A percentile compares a stretch with the other conserved stretches of the same genome.
phyloP scores from a whole-genome alignment of 2,329 filamentous ascomycete genomes.

The Paracamarosporium sp. region DNA sequence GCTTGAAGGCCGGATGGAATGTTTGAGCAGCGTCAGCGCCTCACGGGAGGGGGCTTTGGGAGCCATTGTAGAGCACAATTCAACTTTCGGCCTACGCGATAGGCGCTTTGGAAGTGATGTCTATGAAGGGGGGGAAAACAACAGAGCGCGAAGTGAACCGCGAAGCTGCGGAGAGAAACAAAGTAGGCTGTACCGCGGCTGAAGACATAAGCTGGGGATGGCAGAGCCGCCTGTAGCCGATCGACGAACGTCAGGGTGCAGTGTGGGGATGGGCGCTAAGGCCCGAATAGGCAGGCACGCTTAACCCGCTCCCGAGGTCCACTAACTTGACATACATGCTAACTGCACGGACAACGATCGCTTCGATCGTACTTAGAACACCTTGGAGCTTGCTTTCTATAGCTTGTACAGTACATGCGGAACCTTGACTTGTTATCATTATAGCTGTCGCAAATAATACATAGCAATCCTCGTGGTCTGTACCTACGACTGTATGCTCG shows the following conservation, averaged over 20 bases:
- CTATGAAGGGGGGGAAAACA: neutral
- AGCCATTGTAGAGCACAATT: constrained; percentile 29
- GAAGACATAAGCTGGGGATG: constrained; percentile 22
- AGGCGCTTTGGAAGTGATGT: neutral
- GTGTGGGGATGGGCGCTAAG: constrained; percentile 18
- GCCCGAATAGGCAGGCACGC: constrained; percentile 18
- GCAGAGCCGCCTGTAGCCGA: constrained; percentile 34
- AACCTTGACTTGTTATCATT: too few species aligned
- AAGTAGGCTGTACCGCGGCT: constrained; percentile 18
- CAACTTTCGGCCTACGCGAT: neutral
- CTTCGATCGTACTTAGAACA: too few species aligned
- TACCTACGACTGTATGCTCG: too few species aligned
- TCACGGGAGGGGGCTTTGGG: constrained; percentile 44
- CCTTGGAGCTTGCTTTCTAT: too few species aligned
- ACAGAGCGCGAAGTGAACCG: neutral
- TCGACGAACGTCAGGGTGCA: constrained; percentile 17
- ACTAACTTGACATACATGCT: too few species aligned
- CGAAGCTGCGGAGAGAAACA: constrained; percentile 1
- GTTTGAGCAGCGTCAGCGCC: constrained; percentile 40
- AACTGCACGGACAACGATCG: too few species aligned
- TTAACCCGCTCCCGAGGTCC: constrained; percentile 12
- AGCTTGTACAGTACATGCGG: too few species aligned
- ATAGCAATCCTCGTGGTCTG: too few species aligned
- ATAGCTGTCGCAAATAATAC: too few species aligned
- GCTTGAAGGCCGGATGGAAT: constrained; percentile 34